Evolutionary conservation across 805 yeast genomes (phyloP).

Genomic region (Pichia californica): DNA sequence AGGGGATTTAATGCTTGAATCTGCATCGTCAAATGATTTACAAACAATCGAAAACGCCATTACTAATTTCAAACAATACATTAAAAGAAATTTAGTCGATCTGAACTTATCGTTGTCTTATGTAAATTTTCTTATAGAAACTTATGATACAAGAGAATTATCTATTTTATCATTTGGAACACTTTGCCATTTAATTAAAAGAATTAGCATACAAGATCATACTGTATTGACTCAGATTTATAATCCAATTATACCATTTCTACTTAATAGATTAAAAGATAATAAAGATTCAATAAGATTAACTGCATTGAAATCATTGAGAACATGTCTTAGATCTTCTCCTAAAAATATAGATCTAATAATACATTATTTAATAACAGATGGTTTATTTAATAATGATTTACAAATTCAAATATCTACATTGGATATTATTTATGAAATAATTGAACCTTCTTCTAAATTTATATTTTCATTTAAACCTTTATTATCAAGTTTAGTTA

Average conservation of each 20-base stretch:
- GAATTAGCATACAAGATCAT: constrained; percentile 53
- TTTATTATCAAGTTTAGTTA: constrained; percentile 23
- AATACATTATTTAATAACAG: constrained; percentile 36
- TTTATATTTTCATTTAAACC: constrained; percentile 27
- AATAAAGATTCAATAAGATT: constrained; percentile 30
- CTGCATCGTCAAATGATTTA: constrained; percentile 19
- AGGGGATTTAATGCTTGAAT: constrained; percentile 22
- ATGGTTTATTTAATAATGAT: constrained; percentile 39
- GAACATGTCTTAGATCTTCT: constrained; percentile 49
- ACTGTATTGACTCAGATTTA: constrained; percentile 36
- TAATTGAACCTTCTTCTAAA: constrained; percentile 32
- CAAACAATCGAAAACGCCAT: constrained; percentile 21
- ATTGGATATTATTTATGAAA: constrained; percentile 38
- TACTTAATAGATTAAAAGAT: constrained; percentile 43
- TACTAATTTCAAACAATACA: constrained; percentile 41
- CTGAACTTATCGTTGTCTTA: constrained; percentile 42
- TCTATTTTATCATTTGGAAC: constrained; percentile 44
- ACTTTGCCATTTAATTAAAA: constrained; percentile 48
- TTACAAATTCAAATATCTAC: constrained; percentile 38
- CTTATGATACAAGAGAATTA: constrained; percentile 34
- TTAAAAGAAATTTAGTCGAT: constrained; percentile 50
- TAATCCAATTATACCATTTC: constrained; percentile 42
- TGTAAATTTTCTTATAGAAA: constrained; percentile 43
- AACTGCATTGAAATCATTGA: constrained; percentile 46
- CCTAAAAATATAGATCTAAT: constrained; percentile 23